Evolutionary conservation across 768 basidiomycete species (phyloP).

Genomic region (Leccinum arenicola): DNA sequence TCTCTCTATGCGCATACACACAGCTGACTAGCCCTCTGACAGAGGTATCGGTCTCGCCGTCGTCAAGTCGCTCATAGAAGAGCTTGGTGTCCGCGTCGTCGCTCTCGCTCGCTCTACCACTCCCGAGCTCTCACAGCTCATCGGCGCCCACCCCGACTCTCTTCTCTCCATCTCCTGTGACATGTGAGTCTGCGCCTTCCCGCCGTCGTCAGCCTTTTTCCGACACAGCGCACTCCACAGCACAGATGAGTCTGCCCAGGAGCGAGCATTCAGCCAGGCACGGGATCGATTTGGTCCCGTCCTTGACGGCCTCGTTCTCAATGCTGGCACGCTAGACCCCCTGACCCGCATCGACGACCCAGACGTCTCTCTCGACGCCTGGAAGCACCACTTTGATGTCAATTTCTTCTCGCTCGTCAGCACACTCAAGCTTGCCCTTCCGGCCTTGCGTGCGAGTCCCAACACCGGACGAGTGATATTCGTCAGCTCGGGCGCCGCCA

Average conservation of each 20-base stretch:
- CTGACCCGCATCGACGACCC: conserved; percentile 55
- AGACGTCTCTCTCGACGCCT: conserved; percentile 49
- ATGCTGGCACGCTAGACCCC: conserved; percentile 79
- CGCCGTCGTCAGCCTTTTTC: background rate
- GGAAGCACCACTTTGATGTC: conserved; percentile 76
- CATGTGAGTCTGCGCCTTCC: conserved; percentile 51
- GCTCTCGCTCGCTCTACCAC: conserved; percentile 71
- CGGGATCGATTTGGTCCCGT: conserved; percentile 56
- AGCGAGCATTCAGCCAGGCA: conserved; percentile 53
- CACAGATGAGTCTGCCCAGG: conserved; percentile 52
- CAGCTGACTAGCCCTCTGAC: conserved; percentile 4
- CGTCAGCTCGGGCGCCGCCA: conserved; percentile 83
- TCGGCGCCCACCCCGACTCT: conserved; percentile 32
- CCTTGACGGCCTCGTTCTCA: conserved; percentile 73
- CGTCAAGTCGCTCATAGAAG: conserved; percentile 59
- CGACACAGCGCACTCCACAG: conserved; percentile 36
- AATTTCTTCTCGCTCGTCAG: conserved; percentile 86
- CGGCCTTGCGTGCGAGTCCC: conserved; percentile 60
- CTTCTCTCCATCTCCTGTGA: conserved; percentile 67
- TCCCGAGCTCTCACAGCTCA: conserved; percentile 58
- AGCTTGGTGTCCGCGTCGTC: conserved; percentile 66
- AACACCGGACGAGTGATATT: conserved; percentile 70
- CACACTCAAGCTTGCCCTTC: conserved; percentile 63
- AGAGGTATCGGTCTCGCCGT: conserved; percentile 82
- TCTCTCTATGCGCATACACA: background rate